Conservation (phyloP, 2,329 filamentous ascomycete genomes). For the Aspergillus novofumigatus region DNA sequence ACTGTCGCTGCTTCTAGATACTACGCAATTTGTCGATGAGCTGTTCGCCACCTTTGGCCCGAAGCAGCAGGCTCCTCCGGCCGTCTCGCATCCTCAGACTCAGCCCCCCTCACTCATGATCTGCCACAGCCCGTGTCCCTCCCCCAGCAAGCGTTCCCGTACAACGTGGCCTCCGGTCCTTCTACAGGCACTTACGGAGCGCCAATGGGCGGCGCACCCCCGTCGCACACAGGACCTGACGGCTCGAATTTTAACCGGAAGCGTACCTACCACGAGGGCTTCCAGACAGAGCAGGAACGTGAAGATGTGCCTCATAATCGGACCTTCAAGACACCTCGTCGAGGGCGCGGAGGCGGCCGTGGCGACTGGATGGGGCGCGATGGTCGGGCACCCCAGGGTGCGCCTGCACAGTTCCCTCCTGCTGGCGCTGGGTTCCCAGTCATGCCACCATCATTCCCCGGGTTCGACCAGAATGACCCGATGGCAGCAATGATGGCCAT, state of each 20-base stretch:
- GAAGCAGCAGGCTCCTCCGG: conserved; percentile 35
- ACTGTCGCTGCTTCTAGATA: conserved; percentile 35
- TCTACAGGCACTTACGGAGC: conserved; percentile 17
- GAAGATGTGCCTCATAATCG: conserved; percentile 43
- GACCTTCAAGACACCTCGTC: conserved; percentile 44
- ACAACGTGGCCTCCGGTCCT: conserved; percentile 21
- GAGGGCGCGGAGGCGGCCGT: conserved; percentile 40
- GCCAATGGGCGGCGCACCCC: conserved; percentile 15
- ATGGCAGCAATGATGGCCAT: conserved; percentile 52
- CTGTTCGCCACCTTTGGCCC: conserved; percentile 49
- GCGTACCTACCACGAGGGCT: conserved; percentile 50
- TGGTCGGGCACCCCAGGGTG: conserved; percentile 18
- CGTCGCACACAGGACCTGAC: conserved; percentile 19
- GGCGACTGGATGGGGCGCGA: conserved; percentile 38
- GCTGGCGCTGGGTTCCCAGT: conserved; percentile 30
- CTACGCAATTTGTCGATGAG: conserved; percentile 52
- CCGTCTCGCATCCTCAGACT: conserved; percentile 18
- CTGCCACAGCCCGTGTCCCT: conserved; percentile 17
- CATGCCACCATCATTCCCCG: conserved; percentile 45
- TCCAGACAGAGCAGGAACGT: conserved; percentile 42
- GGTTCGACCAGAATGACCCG: conserved; percentile 54
- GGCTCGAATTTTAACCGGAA: conserved; percentile 43
- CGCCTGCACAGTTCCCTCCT: conserved; percentile 25
- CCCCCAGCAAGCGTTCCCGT: conserved; percentile 18
- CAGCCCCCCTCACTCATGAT: conserved; percentile 20